Evolutionary conservation across 2,329 filamentous ascomycete species (phyloP).

Genomic region (Ceratocystis eucalypticola): DNA sequence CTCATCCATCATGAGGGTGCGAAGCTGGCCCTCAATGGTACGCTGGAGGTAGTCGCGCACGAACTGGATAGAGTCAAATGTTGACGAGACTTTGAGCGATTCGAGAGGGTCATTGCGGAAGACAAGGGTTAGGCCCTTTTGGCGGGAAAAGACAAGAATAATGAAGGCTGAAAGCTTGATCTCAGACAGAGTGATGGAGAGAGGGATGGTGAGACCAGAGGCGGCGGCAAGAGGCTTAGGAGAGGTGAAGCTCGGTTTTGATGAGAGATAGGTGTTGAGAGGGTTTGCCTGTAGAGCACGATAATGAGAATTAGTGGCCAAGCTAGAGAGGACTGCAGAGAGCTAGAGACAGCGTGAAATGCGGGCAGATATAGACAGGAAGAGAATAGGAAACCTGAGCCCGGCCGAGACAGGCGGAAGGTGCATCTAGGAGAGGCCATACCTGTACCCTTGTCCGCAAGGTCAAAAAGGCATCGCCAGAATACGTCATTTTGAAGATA

Average conservation of each 20-base stretch:
- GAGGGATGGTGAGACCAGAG: conserved; percentile 86
- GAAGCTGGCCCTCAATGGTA: conserved; percentile 85
- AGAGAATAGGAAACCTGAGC: neutral
- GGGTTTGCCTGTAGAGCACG: conserved; percentile 62
- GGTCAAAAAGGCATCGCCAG: conserved; percentile 87
- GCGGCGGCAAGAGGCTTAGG: conserved; percentile 83
- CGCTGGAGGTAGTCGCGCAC: conserved; percentile 93
- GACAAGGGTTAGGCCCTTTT: conserved; percentile 91
- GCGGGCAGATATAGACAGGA: neutral
- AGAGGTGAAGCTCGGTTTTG: conserved; percentile 82
- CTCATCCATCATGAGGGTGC: conserved; percentile 95
- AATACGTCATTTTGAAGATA: conserved; percentile 99
- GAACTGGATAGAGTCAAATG: conserved; percentile 97
- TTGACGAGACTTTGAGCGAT: conserved; percentile 94
- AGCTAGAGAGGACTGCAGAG: neutral
- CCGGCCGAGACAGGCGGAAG: neutral
- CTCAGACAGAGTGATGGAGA: conserved; percentile 91
- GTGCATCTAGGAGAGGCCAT: conserved; percentile 22
- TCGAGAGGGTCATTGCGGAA: conserved; percentile 97
- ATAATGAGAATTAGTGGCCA: neutral
- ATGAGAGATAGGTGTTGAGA: conserved; percentile 85
- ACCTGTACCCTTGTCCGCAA: conserved; percentile 90
- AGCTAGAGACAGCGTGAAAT: neutral
- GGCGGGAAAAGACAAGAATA: conserved; percentile 91
- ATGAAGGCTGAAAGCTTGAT: conserved; percentile 95